phyloP scores from a whole-genome alignment of 345 rosid genomes.

The Melastoma malabathricum region DNA sequence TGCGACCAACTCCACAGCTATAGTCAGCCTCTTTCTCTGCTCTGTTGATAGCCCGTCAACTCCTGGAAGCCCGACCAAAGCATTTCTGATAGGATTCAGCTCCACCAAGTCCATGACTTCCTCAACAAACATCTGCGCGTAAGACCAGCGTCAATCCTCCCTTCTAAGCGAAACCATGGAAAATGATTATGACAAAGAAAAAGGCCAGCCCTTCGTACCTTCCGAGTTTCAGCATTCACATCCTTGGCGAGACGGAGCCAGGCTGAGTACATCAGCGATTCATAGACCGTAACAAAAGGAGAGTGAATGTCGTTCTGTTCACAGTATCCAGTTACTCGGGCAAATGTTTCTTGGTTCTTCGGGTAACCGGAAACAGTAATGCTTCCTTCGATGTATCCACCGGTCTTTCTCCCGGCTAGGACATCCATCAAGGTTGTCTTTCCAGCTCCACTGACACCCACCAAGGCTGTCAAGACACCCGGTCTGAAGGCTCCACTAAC shows the following conservation, averaged over 20 bases:
- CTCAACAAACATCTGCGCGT: conserved; percentile 16
- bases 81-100: conserved; percentile 13
- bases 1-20: conserved; percentile 18
- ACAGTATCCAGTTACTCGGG: conserved; percentile 17
- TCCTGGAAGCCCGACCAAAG: conserved; percentile 20
- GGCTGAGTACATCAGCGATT: conserved; percentile 18
- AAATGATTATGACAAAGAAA: neutral
- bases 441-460: conserved; percentile 43
- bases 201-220: neutral
- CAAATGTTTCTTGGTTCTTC: conserved; percentile 27
- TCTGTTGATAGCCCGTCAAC: conserved; percentile 18
- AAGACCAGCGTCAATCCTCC: neutral
- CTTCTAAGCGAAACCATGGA: conserved; percentile 1
- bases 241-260: conserved; percentile 17
- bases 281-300: conserved; percentile 13
- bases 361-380: conserved; percentile 31
- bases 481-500: conserved; percentile 36
- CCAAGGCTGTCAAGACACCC: conserved; percentile 29
- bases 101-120: conserved; percentile 22
- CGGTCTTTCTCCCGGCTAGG: conserved; percentile 35
- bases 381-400: conserved; percentile 29
- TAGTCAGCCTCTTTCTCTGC: conserved; percentile 18
- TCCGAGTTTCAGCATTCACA: conserved; percentile 7
- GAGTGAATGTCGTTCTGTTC: conserved; percentile 21
- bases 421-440: conserved; percentile 45